Conservation (phyloP, 139 green algal species). For the Tetraselmis striata region DNA sequence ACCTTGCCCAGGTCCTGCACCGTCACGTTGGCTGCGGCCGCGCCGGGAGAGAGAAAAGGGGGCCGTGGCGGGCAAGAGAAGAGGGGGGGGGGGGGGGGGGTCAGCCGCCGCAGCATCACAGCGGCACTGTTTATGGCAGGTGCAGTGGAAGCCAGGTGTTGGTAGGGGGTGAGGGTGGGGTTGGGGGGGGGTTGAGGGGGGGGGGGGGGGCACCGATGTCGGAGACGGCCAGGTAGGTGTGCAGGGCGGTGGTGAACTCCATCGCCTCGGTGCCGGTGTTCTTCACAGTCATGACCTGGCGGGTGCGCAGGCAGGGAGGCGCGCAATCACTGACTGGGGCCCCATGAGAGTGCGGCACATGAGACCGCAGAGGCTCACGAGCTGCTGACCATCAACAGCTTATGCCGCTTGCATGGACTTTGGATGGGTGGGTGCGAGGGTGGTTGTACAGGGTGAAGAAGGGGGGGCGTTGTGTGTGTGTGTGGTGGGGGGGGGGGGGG, state of each 20-base stretch:
- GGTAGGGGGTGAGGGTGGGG: background rate
- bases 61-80: background rate
- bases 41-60: background rate
- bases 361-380: no score
- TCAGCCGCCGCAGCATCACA: no score
- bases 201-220: conserved; percentile 21
- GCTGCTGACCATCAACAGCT: no score
- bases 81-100: no score
- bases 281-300: conserved; percentile 15
- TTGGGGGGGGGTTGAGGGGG: background rate
- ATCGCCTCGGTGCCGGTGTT: conserved; percentile 34
- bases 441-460: background rate
- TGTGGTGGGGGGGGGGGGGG: background rate
- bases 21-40: background rate
- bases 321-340: no score
- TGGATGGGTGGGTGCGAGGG: background rate
- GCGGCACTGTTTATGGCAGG: no score
- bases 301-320: no score
- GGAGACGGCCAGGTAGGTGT: conserved; percentile 73
- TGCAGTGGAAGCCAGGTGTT: no score
- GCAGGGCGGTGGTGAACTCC: conserved; percentile 66
- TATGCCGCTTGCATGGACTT: no score
- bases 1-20: conserved; percentile 44
- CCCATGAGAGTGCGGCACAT: no score
- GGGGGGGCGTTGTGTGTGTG: background rate